Conservation (phyloP, 495 filamentous ascomycete species). For the Penicillium coprophilum region DNA sequence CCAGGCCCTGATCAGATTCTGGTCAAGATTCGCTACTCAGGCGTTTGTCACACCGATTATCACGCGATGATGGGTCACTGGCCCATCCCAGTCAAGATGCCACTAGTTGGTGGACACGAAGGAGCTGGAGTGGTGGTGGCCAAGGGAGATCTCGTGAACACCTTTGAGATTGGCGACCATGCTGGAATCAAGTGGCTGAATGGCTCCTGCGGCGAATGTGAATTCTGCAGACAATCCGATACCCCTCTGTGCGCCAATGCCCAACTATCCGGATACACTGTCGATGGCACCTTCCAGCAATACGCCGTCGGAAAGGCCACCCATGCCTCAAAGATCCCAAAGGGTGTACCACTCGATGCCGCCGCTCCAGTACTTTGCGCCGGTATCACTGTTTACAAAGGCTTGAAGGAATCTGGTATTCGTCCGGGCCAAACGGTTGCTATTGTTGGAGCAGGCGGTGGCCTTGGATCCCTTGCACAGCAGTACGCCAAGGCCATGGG, state of each 20-base stretch:
- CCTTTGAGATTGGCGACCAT: conserved; percentile 69
- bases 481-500: conserved; percentile 94
- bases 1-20: conserved; percentile 84
- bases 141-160: conserved; percentile 64
- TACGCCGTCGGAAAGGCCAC: conserved; percentile 81
- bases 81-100: conserved; percentile 75
- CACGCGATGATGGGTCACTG: conserved; percentile 86
- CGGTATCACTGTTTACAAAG: conserved; percentile 90
- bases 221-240: conserved; percentile 67
- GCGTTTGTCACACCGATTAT: conserved; percentile 85
- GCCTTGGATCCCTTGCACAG: conserved; percentile 76
- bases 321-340: conserved; percentile 73
- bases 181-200: conserved; percentile 86
- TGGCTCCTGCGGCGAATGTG: conserved; percentile 68
- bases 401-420: conserved; percentile 77
- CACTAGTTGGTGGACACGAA: conserved; percentile 85
- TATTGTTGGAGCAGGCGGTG: conserved; percentile 87
- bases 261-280: conserved; percentile 69
- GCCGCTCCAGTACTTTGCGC: conserved; percentile 80
- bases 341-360: conserved; percentile 68
- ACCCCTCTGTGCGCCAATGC: conserved; percentile 69
- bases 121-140: conserved; percentile 81
- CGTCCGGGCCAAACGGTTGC: conserved; percentile 77
- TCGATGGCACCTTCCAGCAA: conserved; percentile 86
- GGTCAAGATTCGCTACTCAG: conserved; percentile 84